Evolutionary conservation across 108 stramenopile genomes (phyloP).

Genomic region (Fistulifera solaris): DNA sequence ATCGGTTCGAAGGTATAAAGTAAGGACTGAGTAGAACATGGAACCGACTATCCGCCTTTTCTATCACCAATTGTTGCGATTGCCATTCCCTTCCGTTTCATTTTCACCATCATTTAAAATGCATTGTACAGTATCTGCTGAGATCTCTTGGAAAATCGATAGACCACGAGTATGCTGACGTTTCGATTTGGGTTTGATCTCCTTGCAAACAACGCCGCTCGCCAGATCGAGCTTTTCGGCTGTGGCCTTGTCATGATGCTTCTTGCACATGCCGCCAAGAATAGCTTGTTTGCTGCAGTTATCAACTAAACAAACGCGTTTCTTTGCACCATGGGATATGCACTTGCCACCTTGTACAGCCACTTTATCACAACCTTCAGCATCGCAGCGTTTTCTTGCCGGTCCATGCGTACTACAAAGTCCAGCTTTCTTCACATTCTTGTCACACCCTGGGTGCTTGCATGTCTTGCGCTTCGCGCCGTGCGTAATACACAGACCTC

Average conservation of each 20-base stretch:
- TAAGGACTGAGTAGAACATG: too few relatives aligned
- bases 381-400: slow-evolving; percentile 70
- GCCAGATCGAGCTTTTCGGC: neutral
- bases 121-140: slow-evolving; percentile 32
- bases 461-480: slow-evolving; percentile 80
- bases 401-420: slow-evolving; percentile 82
- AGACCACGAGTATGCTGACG: slow-evolving; percentile 44
- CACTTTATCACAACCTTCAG: slow-evolving; percentile 63
- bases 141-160: slow-evolving; percentile 62
- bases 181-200: slow-evolving; percentile 1
- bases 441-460: slow-evolving; percentile 69
- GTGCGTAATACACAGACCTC: slow-evolving; percentile 76
- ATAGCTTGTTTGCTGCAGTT: slow-evolving; percentile 80
- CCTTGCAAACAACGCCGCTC: neutral
- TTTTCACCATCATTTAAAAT: slow-evolving; percentile 13
- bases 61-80: too few relatives aligned
- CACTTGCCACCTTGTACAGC: slow-evolving; percentile 81
- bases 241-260: slow-evolving; percentile 55
- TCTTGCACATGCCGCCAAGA: slow-evolving; percentile 80
- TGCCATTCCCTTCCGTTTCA: too few relatives aligned
- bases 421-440: slow-evolving; percentile 82
- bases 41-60: too few relatives aligned
- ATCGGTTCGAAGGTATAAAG: too few relatives aligned
- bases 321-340: slow-evolving; percentile 85
- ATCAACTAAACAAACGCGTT: slow-evolving; percentile 64